Conservation (phyloP, 2,329 filamentous ascomycete genomes). For the Teratosphaeria epicoccoides region DNA sequence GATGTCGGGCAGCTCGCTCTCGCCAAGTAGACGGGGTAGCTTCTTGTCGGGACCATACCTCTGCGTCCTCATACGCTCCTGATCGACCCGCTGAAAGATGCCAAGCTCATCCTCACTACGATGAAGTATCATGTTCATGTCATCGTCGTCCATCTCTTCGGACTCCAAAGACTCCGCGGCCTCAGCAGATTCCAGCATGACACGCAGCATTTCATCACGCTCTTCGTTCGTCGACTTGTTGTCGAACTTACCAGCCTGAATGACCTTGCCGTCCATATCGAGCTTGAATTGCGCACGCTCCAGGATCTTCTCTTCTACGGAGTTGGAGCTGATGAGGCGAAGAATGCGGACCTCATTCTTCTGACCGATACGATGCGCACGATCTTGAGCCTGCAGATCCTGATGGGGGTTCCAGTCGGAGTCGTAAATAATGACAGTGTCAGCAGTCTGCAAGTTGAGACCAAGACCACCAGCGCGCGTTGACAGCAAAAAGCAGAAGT, state of each 20-base stretch:
- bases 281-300: conserved; percentile 96
- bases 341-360: conserved; percentile 99
- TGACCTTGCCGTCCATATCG: conserved; percentile 98
- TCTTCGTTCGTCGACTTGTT: conserved; percentile 99
- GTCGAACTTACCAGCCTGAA: conserved; percentile 97
- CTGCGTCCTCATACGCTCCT: conserved; percentile 55
- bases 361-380: conserved; percentile 98
- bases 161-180: conserved; percentile 64
- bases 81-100: conserved; percentile 74
- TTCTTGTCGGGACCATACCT: conserved; percentile 63
- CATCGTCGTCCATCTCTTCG: conserved; percentile 97
- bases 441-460: conserved; percentile 91
- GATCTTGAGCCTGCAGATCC: conserved; percentile 97
- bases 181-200: conserved; percentile 73
- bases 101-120: conserved; percentile 69
- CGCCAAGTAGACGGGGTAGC: conserved; percentile 70
- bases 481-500: conserved; percentile 97
- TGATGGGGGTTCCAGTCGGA: conserved; percentile 99
- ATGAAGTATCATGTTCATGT: conserved; percentile 88
- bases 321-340: conserved; percentile 89
- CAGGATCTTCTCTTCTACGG: conserved; percentile 96
- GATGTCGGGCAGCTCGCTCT: conserved; percentile 84
- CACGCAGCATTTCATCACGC: conserved; percentile 90
- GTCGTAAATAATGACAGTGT: conserved; percentile 99
- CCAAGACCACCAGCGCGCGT: conserved; percentile 96